A percentile compares a stretch with the other conserved stretches of the same genome.
Evolutionary conservation across 768 basidiomycete species (phyloP).

Genomic region (Suillus cothurnatus): DNA sequence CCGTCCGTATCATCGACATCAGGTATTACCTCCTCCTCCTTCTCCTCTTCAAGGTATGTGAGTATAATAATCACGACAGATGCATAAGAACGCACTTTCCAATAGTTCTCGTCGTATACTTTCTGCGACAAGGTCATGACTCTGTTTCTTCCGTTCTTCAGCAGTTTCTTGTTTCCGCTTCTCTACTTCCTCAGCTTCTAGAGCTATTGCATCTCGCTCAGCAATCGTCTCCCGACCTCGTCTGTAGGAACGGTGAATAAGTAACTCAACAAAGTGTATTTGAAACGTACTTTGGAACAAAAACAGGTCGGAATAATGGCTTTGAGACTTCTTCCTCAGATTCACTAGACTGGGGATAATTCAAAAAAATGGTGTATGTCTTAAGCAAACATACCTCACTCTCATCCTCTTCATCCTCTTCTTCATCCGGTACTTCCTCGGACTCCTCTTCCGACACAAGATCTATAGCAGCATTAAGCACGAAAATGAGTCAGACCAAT

Average conservation of each 20-base stretch:
- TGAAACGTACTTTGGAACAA: slow-evolving; percentile 83
- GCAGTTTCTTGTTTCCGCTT: slow-evolving; percentile 71
- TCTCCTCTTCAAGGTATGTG: slow-evolving; percentile 66
- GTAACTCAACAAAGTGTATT: neutral
- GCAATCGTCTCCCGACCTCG: slow-evolving; percentile 74
- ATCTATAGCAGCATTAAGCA: slow-evolving; percentile 19
- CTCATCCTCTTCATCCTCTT: slow-evolving; percentile 33
- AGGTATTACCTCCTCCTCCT: slow-evolving; percentile 75
- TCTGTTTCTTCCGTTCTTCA: slow-evolving; percentile 84
- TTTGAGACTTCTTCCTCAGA: slow-evolving; percentile 78
- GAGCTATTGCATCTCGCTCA: slow-evolving; percentile 65
- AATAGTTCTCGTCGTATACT: slow-evolving; percentile 89
- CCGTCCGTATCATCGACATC: slow-evolving; percentile 97
- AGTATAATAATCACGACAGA: slow-evolving; percentile 6
- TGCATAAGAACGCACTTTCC: slow-evolving; percentile 65
- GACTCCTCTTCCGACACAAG: slow-evolving; percentile 40
- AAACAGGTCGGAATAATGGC: slow-evolving; percentile 86
- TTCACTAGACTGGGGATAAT: slow-evolving; percentile 71
- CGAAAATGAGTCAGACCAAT: slow-evolving; percentile 12
- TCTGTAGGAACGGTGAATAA: slow-evolving; percentile 40
- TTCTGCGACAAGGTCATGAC: slow-evolving; percentile 92
- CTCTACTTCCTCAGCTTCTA: slow-evolving; percentile 76
- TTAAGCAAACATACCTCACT: slow-evolving; percentile 42
- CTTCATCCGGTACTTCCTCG: slow-evolving; percentile 41
- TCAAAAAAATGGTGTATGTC: slow-evolving; percentile 15